phyloP scores from a whole-genome alignment of 495 filamentous ascomycete genomes.

The Apodospora peruviana region DNA sequence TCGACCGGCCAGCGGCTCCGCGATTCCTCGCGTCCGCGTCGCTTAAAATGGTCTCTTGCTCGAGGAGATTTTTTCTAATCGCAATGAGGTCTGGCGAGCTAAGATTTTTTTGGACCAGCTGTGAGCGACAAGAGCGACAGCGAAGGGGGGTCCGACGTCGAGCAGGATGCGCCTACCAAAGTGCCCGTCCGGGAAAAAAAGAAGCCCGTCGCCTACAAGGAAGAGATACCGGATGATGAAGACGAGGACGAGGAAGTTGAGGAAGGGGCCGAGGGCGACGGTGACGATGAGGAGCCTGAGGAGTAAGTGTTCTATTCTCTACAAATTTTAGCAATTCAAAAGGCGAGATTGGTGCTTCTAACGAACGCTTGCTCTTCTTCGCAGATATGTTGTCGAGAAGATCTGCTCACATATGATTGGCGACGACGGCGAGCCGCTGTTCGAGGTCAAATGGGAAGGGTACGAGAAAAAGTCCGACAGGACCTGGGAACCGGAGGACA shows the following conservation, averaged over 20 bases:
- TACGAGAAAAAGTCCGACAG: constrained; percentile 52
- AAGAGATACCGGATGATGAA: constrained; percentile 11
- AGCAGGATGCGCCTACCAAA: constrained; percentile 13
- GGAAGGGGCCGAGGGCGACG: constrained; percentile 36
- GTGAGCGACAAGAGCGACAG: constrained; percentile 41
- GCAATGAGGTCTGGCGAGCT: no score
- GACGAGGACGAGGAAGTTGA: constrained; percentile 22
- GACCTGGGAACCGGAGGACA: constrained; percentile 59
- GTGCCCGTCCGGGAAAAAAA: constrained; percentile 20
- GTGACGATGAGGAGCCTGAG: constrained; percentile 31
- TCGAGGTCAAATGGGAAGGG: constrained; percentile 58
- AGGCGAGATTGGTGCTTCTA: neutral
- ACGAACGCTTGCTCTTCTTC: neutral
- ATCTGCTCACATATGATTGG: constrained; percentile 50
- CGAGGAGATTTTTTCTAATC: neutral
- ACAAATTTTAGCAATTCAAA: neutral
- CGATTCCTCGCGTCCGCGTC: no score
- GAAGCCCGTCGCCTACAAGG: constrained; percentile 10
- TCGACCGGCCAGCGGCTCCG: neutral
- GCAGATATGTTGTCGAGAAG: constrained; percentile 52
- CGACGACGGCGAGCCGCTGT: constrained; percentile 38
- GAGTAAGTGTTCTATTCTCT: constrained; percentile 27
- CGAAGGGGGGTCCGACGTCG: constrained; percentile 28
- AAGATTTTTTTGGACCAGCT: constrained; percentile 10
- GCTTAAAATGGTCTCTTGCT: neutral